Percentiles rank a stretch among this genome's conserved stretches.
phyloP scores from a whole-genome alignment of 2,329 filamentous ascomycete genomes.

The Sclerotinia borealis region DNA sequence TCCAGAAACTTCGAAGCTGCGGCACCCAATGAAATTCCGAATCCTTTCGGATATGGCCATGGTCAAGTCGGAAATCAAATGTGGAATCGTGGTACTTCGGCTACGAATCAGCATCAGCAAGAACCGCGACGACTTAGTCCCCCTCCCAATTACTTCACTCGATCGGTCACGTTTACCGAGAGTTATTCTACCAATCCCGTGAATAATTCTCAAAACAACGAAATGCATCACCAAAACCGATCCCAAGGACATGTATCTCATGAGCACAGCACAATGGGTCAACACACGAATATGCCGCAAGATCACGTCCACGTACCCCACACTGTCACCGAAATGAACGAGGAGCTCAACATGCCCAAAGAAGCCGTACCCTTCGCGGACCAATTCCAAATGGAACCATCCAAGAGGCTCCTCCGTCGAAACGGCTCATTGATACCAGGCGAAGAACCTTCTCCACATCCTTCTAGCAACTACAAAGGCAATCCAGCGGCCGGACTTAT shows the following conservation, averaged over 20 bases:
- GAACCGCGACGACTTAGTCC: background rate
- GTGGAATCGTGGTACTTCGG: background rate
- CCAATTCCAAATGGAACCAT: background rate
- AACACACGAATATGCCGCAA: too few relatives aligned
- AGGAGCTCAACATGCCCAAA: background rate
- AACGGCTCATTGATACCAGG: background rate
- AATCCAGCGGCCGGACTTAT: background rate
- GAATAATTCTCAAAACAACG: fast-evolving
- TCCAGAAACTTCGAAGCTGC: background rate
- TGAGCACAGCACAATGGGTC: background rate
- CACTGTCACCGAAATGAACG: background rate
- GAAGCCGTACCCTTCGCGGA: background rate
- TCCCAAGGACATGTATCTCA: fast-evolving
- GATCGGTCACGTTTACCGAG: fast-evolving
- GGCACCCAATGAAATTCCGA: fast-evolving
- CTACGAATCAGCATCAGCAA: background rate
- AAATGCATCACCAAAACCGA: background rate
- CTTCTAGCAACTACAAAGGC: background rate
- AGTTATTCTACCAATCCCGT: background rate
- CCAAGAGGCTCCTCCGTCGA: background rate
- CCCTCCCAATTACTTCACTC: background rate
- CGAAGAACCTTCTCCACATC: background rate
- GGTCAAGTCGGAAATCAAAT: background rate
- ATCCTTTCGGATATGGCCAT: background rate
- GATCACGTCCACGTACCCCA: fast-evolving